phyloP scores from a whole-genome alignment of 2,329 filamentous ascomycete genomes.

The Colletotrichum zoysiae region DNA sequence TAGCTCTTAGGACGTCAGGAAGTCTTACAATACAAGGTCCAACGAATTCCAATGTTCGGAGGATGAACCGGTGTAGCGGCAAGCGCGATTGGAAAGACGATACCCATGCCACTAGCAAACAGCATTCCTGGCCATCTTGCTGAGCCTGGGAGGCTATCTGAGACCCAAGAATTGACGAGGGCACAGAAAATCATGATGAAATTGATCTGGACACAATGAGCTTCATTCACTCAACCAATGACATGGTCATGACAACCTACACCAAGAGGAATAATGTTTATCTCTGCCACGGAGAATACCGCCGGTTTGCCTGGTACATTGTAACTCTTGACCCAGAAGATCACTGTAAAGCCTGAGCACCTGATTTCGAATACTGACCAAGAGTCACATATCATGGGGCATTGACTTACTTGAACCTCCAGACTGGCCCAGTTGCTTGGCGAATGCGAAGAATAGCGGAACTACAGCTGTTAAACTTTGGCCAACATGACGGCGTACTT shows the following conservation, averaged over 20 bases:
- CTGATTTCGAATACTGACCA: no score
- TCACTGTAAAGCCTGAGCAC: constrained; percentile 39
- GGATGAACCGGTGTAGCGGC: constrained; percentile 47
- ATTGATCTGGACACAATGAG: constrained; percentile 43
- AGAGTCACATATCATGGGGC: no score
- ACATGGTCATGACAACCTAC: constrained; percentile 32
- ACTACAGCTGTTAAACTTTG: constrained; percentile 33
- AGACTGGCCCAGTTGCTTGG: constrained; percentile 44
- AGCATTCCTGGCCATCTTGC: constrained; percentile 47
- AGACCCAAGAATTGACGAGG: constrained; percentile 46
- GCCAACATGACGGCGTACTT: background rate
- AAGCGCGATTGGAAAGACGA: constrained; percentile 46
- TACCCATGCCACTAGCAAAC: constrained; percentile 44
- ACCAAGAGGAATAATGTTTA: constrained; percentile 48
- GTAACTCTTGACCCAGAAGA: constrained; percentile 48
- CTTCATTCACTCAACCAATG: background rate
- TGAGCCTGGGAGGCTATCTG: constrained; percentile 45
- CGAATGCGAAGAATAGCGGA: constrained; percentile 45
- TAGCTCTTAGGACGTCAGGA: background rate
- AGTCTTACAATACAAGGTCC: constrained; percentile 45
- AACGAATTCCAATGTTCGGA: constrained; percentile 41
- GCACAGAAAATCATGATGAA: constrained; percentile 44
- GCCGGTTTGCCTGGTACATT: constrained; percentile 43
- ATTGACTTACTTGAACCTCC: constrained; percentile 44
- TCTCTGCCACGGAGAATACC: constrained; percentile 45